Percentiles rank a stretch among this genome's conserved stretches.
Conservation (phyloP, 306 rosid species). For the Pyrus pyrifolia region DNA sequence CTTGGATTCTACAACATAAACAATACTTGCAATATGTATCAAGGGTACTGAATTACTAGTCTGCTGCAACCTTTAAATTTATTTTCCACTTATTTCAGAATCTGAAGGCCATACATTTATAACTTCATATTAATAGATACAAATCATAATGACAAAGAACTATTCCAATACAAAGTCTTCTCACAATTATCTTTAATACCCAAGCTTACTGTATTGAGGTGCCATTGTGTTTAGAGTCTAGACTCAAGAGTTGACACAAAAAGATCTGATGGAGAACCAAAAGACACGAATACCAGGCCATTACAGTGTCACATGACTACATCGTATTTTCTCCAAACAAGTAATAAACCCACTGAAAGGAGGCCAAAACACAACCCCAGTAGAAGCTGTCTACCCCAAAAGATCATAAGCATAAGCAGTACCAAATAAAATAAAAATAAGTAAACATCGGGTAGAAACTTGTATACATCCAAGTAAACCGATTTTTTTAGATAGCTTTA, state of each 20-base stretch:
- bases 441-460: neutral
- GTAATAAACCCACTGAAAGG: neutral
- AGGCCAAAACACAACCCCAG: neutral
- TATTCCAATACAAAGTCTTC: neutral
- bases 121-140: neutral
- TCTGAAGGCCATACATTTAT: neutral
- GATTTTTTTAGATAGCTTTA: neutral
- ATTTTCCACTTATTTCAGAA: neutral
- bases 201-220: neutral
- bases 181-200: neutral
- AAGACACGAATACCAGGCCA: neutral
- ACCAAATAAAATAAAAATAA: neutral
- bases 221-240: neutral
- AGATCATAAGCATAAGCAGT: neutral
- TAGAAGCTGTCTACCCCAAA: neutral
- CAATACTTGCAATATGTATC: neutral
- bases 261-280: neutral
- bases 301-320: neutral
- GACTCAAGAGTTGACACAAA: neutral
- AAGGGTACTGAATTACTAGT: neutral
- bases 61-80: neutral
- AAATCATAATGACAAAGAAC: neutral
- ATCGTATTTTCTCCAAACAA: neutral
- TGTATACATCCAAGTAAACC: neutral
- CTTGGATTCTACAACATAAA: neutral